These are phyloP conservation scores for Aspergillus costaricaensis DNA, from an alignment of 2,329 filamentous ascomycete species.

Conservation along the genomic window DNA sequence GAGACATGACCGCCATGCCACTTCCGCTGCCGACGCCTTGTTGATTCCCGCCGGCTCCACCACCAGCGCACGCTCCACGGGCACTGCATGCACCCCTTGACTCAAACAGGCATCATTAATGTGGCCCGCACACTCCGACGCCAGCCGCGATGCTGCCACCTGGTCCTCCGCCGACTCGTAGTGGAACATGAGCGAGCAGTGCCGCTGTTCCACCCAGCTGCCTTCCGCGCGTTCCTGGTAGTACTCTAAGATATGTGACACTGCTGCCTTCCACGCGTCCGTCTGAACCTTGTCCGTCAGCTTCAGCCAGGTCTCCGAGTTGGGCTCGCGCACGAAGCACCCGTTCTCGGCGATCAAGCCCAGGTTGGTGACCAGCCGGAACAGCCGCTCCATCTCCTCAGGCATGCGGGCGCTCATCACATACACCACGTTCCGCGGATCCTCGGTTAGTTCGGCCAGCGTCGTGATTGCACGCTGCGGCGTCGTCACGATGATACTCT, in stretches of 20 bases:
- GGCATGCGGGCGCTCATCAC: constrained; percentile 89
- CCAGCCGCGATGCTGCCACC: constrained; percentile 73
- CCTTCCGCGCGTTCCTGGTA: constrained; percentile 88
- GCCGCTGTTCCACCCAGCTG: constrained; percentile 84
- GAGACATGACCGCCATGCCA: constrained; percentile 69
- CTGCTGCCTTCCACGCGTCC: constrained; percentile 77
- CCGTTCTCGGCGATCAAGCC: constrained; percentile 95
- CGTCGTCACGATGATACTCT: constrained; percentile 80
- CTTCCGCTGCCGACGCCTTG: constrained; percentile 78
- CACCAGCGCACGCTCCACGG: constrained; percentile 75
- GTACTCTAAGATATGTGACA: constrained; percentile 80
- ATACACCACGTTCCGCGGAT: constrained; percentile 82
- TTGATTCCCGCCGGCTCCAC: constrained; percentile 86
- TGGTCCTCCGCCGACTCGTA: constrained; percentile 80
- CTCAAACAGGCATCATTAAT: constrained; percentile 91
- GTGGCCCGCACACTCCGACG: constrained; percentile 86
- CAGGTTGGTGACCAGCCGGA: constrained; percentile 77
- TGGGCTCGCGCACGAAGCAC: constrained; percentile 77
- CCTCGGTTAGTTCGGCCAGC: constrained; percentile 76
- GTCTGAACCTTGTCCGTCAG: constrained; percentile 73
- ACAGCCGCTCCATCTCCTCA: constrained; percentile 83
- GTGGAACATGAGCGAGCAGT: constrained; percentile 88
- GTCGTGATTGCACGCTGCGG: constrained; percentile 83
- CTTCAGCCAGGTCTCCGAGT: constrained; percentile 70
- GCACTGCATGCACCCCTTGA: constrained; percentile 80